A percentile compares a stretch with the other conserved stretches of the same genome.
Conservation (phyloP, 805 yeast genomes). For the Zygoascus tannicola region DNA sequence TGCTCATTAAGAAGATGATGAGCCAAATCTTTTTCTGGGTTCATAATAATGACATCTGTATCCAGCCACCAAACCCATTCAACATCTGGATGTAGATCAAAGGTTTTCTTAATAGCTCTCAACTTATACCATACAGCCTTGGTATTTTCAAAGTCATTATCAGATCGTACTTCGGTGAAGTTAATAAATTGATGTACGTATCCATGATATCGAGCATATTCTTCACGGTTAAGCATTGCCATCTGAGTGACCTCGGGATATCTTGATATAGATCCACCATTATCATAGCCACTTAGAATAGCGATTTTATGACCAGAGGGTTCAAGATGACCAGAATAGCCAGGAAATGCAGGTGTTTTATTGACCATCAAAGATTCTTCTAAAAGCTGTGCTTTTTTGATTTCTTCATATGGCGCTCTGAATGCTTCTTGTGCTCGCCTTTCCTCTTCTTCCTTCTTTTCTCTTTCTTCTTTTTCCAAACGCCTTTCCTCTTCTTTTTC, state of each 20-base stretch:
- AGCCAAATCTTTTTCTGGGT: slow-evolving; percentile 22
- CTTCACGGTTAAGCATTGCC: slow-evolving; percentile 21
- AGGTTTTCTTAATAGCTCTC: slow-evolving; percentile 27
- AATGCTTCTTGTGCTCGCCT: background rate
- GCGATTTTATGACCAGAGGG: slow-evolving; percentile 1
- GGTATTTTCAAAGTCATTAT: slow-evolving; percentile 4
- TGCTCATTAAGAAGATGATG: slow-evolving; percentile 22
- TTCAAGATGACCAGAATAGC: background rate
- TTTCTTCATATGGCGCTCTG: background rate
- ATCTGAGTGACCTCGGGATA: background rate
- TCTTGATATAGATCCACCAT: background rate
- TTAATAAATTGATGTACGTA: slow-evolving; percentile 24
- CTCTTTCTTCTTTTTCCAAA: background rate
- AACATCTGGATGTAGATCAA: slow-evolving; percentile 25
- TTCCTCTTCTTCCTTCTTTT: background rate
- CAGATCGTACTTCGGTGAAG: slow-evolving; percentile 16
- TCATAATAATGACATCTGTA: slow-evolving; percentile 29
- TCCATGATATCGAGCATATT: slow-evolving; percentile 26
- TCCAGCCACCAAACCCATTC: slow-evolving; percentile 35
- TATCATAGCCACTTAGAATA: background rate
- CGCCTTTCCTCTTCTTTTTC: background rate
- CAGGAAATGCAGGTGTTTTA: background rate
- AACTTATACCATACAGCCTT: slow-evolving; percentile 28
- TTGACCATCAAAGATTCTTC: background rate
- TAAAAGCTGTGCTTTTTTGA: background rate